Conservation (phyloP, 2,329 filamentous ascomycete genomes). For the Knufia petricola region DNA sequence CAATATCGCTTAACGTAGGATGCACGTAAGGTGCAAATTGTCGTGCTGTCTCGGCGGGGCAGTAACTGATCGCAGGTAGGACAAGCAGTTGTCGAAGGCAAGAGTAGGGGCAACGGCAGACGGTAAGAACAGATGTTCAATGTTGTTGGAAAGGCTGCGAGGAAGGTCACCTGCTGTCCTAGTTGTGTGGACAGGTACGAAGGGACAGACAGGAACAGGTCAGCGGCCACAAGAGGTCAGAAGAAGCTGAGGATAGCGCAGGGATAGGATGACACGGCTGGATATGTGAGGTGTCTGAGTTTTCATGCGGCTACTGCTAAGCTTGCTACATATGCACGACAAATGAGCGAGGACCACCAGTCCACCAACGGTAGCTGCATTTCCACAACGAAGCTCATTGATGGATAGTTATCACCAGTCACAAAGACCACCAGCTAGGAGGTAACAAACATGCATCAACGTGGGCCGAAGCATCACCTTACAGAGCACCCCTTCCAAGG, state of each 20-base stretch:
- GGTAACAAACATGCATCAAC: conserved; percentile 1
- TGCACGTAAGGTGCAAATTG: too few species aligned
- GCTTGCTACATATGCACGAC: too few species aligned
- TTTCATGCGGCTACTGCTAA: conserved; percentile 5
- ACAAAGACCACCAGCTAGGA: neutral
- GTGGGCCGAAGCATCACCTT: conserved; percentile 3
- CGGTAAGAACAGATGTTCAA: neutral
- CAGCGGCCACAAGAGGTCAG: neutral
- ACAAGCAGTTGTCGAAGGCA: neutral
- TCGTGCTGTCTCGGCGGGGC: too few species aligned
- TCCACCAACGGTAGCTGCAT: conserved; percentile 5
- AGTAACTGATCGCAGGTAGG: neutral
- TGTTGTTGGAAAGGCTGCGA: neutral
- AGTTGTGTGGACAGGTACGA: neutral
- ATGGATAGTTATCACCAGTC: neutral
- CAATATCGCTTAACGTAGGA: too few species aligned
- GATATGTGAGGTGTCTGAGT: conserved; percentile 8
- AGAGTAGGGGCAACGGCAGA: neutral
- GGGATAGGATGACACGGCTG: neutral
- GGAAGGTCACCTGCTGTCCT: conserved; percentile 1
- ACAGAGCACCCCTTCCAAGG: conserved; percentile 1
- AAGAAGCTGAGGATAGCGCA: neutral
- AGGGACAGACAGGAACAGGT: neutral
- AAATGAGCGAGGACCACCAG: neutral
- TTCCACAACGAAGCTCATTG: neutral